Conservation (phyloP, 2,329 filamentous ascomycete species). For the Knoxdaviesia proteae region DNA sequence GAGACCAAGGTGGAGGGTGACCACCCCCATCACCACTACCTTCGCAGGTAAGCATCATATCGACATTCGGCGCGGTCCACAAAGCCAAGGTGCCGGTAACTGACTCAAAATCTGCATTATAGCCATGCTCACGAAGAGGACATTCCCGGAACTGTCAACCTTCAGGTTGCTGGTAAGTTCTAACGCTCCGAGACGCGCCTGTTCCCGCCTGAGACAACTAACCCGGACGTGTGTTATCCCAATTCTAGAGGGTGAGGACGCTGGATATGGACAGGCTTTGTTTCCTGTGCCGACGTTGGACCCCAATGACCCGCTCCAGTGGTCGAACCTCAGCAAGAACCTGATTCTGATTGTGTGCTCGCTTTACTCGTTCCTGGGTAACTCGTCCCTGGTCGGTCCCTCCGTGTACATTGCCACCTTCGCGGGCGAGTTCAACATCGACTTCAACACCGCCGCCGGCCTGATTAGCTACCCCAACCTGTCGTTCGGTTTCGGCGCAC, state of each 20-base stretch:
- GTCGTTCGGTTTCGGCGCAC: slow-evolving; percentile 32
- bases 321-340: slow-evolving; percentile 32
- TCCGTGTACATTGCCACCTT: slow-evolving; percentile 36
- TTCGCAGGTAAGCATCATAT: too few species aligned
- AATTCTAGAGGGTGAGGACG: slow-evolving; percentile 31
- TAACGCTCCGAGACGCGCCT: background rate
- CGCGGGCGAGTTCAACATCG: slow-evolving; percentile 27
- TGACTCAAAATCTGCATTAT: background rate
- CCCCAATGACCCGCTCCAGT: slow-evolving; percentile 39
- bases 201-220: background rate
- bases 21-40: too few species aligned
- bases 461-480: slow-evolving; percentile 39
- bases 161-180: slow-evolving; percentile 14
- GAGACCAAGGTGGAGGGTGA: too few species aligned
- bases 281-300: slow-evolving; percentile 39
- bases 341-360: slow-evolving; percentile 25
- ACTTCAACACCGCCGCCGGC: slow-evolving; percentile 27
- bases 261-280: slow-evolving; percentile 36
- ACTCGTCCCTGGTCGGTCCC: slow-evolving; percentile 26
- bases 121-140: slow-evolving; percentile 35
- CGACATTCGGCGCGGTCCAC: too few species aligned
- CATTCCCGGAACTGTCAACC: slow-evolving; percentile 34
- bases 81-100: too few species aligned
- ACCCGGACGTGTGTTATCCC: too few species aligned
- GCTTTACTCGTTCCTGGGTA: slow-evolving; percentile 10